Base-by-base conservation (phyloP, 805 yeast genomes). In the Pichia gijzeniarum region DNA sequence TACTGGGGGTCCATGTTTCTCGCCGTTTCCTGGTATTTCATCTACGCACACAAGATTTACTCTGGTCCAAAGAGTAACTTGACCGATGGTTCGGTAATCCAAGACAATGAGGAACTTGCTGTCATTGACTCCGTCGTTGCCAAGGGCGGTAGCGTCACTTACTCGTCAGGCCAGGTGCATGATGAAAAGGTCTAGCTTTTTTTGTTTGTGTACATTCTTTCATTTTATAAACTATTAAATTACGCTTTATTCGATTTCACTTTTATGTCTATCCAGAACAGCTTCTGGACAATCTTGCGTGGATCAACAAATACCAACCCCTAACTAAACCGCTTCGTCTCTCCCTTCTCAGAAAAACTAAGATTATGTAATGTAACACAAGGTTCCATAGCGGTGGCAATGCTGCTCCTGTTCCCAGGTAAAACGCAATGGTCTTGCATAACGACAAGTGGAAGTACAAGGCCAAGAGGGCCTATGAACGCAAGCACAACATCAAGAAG, bases 21-120 rank as follows among this genome's bases (percentile, higher is more conserved):
- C 19, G 73, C 75, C n/a, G 54, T 69, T 21, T 45, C 68, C 3
- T 80, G 80, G 76, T 80, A 59, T 53, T 57, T 64, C 33, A 62
- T 72, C 12, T 74, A 71, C 49, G 86, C 83, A 18, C 76, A 68
- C 55, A 79, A 73, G 52, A 73, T 79, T 73, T 80, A 76, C 68
- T 60, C 59, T 38, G 87, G 86, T 21, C 86, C 85, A 31, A 74
- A 68, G 61, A 68, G 77, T 53, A 77, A 77, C 55, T 53, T 76
- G 51, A 73, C 69, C 40, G 57, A 56, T 31, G 63, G 58, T 16
- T 41, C 64, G 36, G 49, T 57, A 2, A 65, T 62, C 40, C 61
- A 53, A 20, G 50, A 42, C 2, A 51, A 48, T 9, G 53, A 53
- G n/a, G 58, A 49, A 35, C n/a, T n/a, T 13, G 38, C 52, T n/a